A percentile compares a stretch with the other conserved stretches of the same genome.
phyloP scores from a whole-genome alignment of 2,329 filamentous ascomycete genomes.

The Rhynchosporium secalis region DNA sequence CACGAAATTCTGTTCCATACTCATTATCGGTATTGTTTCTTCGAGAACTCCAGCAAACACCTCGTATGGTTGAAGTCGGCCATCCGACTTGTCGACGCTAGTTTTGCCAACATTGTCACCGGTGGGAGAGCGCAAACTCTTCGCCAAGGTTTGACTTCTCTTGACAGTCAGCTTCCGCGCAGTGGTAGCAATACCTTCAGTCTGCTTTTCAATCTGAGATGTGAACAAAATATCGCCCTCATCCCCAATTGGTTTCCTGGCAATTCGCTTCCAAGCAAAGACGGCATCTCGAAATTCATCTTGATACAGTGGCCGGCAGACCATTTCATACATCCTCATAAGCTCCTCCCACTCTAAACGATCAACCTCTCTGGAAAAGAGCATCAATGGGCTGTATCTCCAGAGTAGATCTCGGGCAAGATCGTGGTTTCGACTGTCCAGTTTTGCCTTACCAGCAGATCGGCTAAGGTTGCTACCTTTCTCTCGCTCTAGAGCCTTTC shows the following conservation, averaged over 20 bases:
- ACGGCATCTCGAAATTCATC: conserved; percentile 78
- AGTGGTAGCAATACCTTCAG: conserved; percentile 72
- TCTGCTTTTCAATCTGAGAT: conserved; percentile 78
- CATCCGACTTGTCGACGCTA: conserved; percentile 60
- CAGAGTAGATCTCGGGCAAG: conserved; percentile 73
- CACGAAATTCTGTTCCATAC: conserved; percentile 95
- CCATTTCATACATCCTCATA: conserved; percentile 77
- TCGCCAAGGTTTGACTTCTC: conserved; percentile 82
- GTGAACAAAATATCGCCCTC: conserved; percentile 88
- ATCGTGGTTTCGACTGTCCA: conserved; percentile 71
- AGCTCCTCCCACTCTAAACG: conserved; percentile 77
- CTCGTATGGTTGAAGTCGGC: conserved; percentile 73
- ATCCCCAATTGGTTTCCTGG: conserved; percentile 72
- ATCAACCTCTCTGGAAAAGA: conserved; percentile 87
- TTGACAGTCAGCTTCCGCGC: conserved; percentile 93
- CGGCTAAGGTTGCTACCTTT: conserved; percentile 54
- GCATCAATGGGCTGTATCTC: conserved; percentile 83
- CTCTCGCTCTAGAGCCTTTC: conserved; percentile 54
- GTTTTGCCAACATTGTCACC: conserved; percentile 58
- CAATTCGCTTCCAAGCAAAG: conserved; percentile 76
- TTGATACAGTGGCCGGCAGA: conserved; percentile 75
- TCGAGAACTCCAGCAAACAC: conserved; percentile 78
- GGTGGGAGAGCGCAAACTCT: conserved; percentile 67
- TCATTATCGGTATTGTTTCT: conserved; percentile 78
- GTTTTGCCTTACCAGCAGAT: conserved; percentile 54